Evolutionary conservation across 495 filamentous ascomycete genomes (phyloP).

Genomic region (Thozetella sp.): DNA sequence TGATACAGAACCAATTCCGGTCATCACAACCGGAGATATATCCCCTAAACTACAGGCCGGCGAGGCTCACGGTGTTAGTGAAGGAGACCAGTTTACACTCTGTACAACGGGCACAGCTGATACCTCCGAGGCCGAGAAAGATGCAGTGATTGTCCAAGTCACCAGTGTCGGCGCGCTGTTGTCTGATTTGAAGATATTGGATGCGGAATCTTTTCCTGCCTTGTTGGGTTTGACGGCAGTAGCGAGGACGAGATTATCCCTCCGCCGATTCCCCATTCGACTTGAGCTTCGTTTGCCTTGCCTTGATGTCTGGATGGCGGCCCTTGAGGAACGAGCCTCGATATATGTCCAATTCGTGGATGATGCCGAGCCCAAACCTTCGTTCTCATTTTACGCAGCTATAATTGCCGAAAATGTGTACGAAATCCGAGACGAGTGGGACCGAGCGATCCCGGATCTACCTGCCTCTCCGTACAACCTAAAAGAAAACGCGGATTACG

Average conservation of each 20-base stretch:
- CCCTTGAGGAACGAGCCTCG: neutral
- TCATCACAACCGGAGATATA: neutral
- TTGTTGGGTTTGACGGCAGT: neutral
- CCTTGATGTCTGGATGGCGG: neutral
- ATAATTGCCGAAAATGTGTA: neutral
- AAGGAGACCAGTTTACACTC: slow-evolving; percentile 2
- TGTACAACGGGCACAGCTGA: neutral
- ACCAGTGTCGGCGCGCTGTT: neutral
- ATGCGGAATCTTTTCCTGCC: neutral
- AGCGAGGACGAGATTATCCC: neutral
- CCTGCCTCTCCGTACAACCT: neutral
- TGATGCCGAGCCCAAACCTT: neutral
- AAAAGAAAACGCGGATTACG: neutral
- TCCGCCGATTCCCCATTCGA: neutral
- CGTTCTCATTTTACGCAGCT: neutral
- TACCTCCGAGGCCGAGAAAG: neutral
- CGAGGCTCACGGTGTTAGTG: slow-evolving; percentile 4
- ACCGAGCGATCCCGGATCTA: neutral
- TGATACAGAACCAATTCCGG: neutral
- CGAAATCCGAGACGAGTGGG: slow-evolving; percentile 6
- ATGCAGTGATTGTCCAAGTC: neutral
- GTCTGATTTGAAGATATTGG: neutral
- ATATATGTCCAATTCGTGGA: neutral
- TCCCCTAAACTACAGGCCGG: slow-evolving; percentile 1
- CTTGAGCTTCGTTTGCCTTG: neutral